Conservation (phyloP, 2,329 filamentous ascomycete genomes). For the Cercospora beticola region DNA sequence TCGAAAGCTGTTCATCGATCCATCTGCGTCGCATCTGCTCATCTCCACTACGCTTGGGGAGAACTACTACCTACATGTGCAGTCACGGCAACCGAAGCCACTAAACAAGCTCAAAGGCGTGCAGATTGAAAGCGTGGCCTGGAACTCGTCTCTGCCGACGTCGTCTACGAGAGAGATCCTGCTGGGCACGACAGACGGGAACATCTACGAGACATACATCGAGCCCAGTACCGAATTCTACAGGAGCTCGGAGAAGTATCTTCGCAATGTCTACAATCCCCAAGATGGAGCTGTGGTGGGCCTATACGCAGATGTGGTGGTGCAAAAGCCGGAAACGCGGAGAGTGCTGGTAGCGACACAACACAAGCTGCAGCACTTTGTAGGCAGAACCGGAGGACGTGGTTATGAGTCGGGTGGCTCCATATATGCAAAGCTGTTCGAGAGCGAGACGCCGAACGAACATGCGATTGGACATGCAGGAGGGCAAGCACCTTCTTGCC, state of each 20-base stretch:
- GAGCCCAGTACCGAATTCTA: conserved; percentile 95
- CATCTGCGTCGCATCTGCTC: conserved; percentile 90
- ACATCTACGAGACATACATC: conserved; percentile 91
- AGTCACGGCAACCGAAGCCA: conserved; percentile 82
- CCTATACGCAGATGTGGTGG: conserved; percentile 75
- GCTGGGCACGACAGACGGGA: conserved; percentile 86
- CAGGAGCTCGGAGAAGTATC: conserved; percentile 87
- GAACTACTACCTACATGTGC: conserved; percentile 96
- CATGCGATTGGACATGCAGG: conserved; percentile 69
- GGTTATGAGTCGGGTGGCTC: conserved; percentile 71
- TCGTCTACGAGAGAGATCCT: conserved; percentile 93
- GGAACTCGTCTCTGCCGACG: conserved; percentile 91
- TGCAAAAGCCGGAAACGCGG: conserved; percentile 67
- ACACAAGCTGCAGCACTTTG: conserved; percentile 74
- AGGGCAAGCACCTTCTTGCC: conserved; percentile 59
- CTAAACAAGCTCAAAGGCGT: conserved; percentile 82
- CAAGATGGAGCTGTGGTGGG: conserved; percentile 82
- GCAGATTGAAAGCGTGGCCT: conserved; percentile 83
- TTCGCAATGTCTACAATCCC: conserved; percentile 79
- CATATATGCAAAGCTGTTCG: conserved; percentile 84
- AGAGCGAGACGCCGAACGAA: conserved; percentile 74
- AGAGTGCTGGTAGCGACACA: conserved; percentile 79
- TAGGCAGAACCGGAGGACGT: conserved; percentile 71
- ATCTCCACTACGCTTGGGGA: conserved; percentile 89
- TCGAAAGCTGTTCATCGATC: conserved; percentile 93